phyloP scores from a whole-genome alignment of 2,329 filamentous ascomycete genomes.

The Dendryphion nanum region DNA sequence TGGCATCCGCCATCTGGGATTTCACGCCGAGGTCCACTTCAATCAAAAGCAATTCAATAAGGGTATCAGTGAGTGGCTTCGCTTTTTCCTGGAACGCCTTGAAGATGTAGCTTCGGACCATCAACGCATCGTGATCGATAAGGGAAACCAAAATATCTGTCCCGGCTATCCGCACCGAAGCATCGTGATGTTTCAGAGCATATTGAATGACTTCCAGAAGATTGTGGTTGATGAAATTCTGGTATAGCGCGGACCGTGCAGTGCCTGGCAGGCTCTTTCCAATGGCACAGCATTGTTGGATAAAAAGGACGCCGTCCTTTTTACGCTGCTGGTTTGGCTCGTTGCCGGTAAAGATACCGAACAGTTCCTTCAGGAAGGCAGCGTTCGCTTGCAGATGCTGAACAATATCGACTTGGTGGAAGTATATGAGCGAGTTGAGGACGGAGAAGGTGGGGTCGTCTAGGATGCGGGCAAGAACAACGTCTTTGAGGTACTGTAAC shows the following conservation, averaged over 20 bases:
- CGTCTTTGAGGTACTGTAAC: constrained; percentile 94
- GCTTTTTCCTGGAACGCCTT: constrained; percentile 86
- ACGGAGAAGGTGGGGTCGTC: constrained; percentile 98
- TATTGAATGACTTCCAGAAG: constrained; percentile 89
- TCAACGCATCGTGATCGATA: constrained; percentile 91
- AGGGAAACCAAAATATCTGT: constrained; percentile 91
- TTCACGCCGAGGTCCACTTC: constrained; percentile 94
- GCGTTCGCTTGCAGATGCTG: constrained; percentile 85
- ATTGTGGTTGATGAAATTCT: constrained; percentile 85
- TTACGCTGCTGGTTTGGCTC: constrained; percentile 68
- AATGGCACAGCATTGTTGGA: constrained; percentile 92
- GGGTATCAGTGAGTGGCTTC: constrained; percentile 80
- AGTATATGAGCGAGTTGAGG: constrained; percentile 96
- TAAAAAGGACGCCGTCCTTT: constrained; percentile 93
- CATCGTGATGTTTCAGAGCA: constrained; percentile 80
- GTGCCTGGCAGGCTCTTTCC: constrained; percentile 91
- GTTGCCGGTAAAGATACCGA: constrained; percentile 73
- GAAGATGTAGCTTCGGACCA: constrained; percentile 92
- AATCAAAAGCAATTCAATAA: constrained; percentile 87
- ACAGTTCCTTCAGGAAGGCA: constrained; percentile 78
- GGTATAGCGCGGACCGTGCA: constrained; percentile 76
- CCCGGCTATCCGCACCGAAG: constrained; percentile 82
- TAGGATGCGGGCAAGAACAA: constrained; percentile 92
- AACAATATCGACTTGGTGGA: constrained; percentile 97
- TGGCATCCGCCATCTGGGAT: constrained; percentile 89